Conservation (phyloP, 2,329 filamentous ascomycete genomes). For the Talaromyces piceae region DNA sequence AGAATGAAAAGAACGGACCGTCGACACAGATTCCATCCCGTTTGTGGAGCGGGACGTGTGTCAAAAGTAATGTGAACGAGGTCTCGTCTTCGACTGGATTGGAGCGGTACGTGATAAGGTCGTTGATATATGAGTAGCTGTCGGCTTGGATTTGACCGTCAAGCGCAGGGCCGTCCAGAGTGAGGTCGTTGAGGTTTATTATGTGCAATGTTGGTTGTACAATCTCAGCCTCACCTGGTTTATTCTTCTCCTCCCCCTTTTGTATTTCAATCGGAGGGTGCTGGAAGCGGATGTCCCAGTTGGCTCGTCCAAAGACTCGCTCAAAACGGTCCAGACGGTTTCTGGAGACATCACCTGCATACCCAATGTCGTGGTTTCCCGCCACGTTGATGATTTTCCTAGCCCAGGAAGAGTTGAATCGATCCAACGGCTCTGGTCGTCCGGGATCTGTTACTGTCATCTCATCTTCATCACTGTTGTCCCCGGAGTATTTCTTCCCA, state of each 20-base stretch:
- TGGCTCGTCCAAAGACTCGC: constrained; percentile 72
- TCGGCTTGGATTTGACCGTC: constrained; percentile 60
- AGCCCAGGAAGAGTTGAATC: constrained; percentile 55
- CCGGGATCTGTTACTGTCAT: constrained; percentile 21
- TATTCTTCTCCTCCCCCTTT: neutral
- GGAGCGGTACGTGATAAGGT: constrained; percentile 50
- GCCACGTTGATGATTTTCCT: constrained; percentile 77
- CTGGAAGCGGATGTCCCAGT: constrained; percentile 78
- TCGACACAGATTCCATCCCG: constrained; percentile 75
- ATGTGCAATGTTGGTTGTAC: constrained; percentile 61
- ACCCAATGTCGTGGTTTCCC: constrained; percentile 95
- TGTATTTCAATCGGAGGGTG: constrained; percentile 38
- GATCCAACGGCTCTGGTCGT: constrained; percentile 34
- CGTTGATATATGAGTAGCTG: constrained; percentile 66
- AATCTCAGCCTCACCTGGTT: neutral
- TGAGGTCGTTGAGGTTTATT: constrained; percentile 85
- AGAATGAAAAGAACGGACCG: constrained; percentile 73
- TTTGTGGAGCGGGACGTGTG: constrained; percentile 88
- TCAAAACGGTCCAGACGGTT: constrained; percentile 75
- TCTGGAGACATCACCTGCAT: constrained; percentile 81
- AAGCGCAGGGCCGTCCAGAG: constrained; percentile 76
- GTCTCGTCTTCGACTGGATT: constrained; percentile 55
- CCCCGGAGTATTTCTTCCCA: constrained; percentile 14
- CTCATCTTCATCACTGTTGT: constrained; percentile 32
- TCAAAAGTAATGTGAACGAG: constrained; percentile 75